Percentiles rank a stretch among this genome's conserved stretches.
These are phyloP conservation scores for Herpetomonas samuelpessoai DNA, from an alignment of 208 protist species.

Conservation along the genomic window DNA sequence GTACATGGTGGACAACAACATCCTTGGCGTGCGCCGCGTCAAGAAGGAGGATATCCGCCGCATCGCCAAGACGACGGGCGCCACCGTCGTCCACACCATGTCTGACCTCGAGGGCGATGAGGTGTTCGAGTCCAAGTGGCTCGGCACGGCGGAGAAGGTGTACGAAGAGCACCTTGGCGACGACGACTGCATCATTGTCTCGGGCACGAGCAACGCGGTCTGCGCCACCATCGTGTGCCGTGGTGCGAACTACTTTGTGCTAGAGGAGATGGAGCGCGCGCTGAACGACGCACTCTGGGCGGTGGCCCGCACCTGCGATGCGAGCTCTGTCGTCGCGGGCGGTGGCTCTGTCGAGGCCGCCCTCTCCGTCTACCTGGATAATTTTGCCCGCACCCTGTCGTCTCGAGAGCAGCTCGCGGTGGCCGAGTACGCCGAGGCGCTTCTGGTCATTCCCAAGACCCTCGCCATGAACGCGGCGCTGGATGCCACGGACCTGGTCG, in stretches of 20 bases:
- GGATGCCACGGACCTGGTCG: constrained; percentile 98
- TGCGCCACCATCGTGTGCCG: constrained; percentile 98
- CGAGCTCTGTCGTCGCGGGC: constrained; percentile 96
- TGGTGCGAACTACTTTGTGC: constrained; percentile 97
- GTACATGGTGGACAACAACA: constrained; percentile 98
- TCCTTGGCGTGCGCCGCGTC: constrained; percentile 96
- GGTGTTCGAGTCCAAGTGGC: constrained; percentile 91
- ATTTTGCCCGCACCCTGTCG: constrained; percentile 95
- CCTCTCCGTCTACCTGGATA: constrained; percentile 98
- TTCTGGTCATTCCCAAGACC: constrained; percentile 99
- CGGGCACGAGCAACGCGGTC: constrained; percentile 74
- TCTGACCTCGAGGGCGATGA: constrained; percentile 98
- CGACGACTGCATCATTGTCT: constrained; percentile 96
- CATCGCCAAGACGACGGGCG: constrained; percentile 98
- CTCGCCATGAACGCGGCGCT: constrained; percentile 98
- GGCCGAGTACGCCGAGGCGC: constrained; percentile 97
- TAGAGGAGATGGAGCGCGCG: constrained; percentile 98
- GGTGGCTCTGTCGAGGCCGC: constrained; percentile 98
- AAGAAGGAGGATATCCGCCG: constrained; percentile 96
- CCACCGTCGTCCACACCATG: constrained; percentile 93
- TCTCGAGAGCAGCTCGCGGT: constrained; percentile 99
- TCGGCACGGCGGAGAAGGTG: constrained; percentile 96
- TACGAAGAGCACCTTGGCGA: constrained; percentile 97
- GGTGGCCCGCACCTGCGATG: constrained; percentile 98
- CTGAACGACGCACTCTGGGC: constrained; percentile 99